Evolutionary conservation across 179 eudicot species (phyloP).

Genomic region (Pouteria campechiana): DNA sequence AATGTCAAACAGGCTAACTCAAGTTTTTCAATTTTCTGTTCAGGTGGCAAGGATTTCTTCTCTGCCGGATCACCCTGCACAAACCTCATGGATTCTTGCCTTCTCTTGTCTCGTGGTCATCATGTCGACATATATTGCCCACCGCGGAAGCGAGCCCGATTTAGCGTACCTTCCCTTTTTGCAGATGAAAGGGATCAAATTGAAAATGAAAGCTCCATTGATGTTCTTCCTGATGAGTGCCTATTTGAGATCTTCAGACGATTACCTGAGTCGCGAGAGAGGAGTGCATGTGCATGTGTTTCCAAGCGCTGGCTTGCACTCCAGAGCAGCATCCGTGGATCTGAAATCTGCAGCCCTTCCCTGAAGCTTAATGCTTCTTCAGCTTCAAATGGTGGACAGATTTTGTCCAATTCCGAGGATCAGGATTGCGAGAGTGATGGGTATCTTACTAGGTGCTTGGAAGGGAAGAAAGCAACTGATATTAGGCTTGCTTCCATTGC

Average conservation of each 20-base stretch:
- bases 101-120: slow-evolving; percentile 34
- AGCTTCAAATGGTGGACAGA: slow-evolving; percentile 1
- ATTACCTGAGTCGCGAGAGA: slow-evolving; percentile 50
- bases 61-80: slow-evolving; percentile 43
- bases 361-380: background rate
- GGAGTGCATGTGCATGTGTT: slow-evolving; percentile 51
- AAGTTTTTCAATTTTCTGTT: slow-evolving; percentile 3
- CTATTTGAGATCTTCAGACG: slow-evolving; percentile 71
- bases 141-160: slow-evolving; percentile 54
- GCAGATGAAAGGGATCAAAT: slow-evolving; percentile 14
- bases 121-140: slow-evolving; percentile 51
- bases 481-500: slow-evolving; percentile 80
- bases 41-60: slow-evolving; percentile 61
- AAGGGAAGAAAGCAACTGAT: slow-evolving; percentile 85
- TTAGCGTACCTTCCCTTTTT: slow-evolving; percentile 32
- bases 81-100: slow-evolving; percentile 49
- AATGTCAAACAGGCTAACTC: slow-evolving; percentile 12
- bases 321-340: slow-evolving; percentile 38
- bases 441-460: slow-evolving; percentile 54
- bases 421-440: slow-evolving; percentile 29
- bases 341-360: slow-evolving; percentile 21
- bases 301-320: slow-evolving; percentile 83
- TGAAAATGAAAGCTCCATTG: slow-evolving; percentile 37
- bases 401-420: slow-evolving; percentile 8
- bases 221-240: slow-evolving; percentile 81